Conservation (phyloP, 1,284 basidiomycete species). For the Malassezia vespertilionis region DNA sequence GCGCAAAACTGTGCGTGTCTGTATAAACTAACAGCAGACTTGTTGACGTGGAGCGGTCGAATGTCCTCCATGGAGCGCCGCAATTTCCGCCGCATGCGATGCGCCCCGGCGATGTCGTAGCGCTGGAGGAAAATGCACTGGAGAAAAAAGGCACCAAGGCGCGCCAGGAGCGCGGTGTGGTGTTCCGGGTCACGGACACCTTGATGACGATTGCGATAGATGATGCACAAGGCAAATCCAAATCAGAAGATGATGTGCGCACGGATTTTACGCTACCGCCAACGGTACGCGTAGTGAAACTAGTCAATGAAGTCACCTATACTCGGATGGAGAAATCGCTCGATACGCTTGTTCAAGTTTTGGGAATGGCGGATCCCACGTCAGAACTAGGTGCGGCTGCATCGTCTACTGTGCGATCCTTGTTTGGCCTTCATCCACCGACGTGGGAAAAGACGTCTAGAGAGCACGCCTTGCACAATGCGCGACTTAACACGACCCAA, state of each 20-base stretch:
- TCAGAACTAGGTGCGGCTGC: neutral
- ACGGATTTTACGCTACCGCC: conserved; percentile 64
- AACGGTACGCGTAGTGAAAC: conserved; percentile 69
- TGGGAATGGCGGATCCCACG: conserved; percentile 13
- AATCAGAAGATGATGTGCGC: conserved; percentile 10
- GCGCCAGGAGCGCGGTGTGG: conserved; percentile 11
- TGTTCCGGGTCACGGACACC: conserved; percentile 50
- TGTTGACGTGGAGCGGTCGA: conserved; percentile 71
- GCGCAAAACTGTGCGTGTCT: conserved; percentile 68
- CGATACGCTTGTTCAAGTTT: conserved; percentile 18
- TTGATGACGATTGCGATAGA: conserved; percentile 10
- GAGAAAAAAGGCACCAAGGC: neutral
- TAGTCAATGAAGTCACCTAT: conserved; percentile 82
- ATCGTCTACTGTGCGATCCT: conserved; percentile 46
- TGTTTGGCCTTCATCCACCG: conserved; percentile 20
- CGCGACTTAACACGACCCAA: conserved; percentile 69
- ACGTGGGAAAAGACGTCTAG: conserved; percentile 22
- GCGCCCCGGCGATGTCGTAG: conserved; percentile 70
- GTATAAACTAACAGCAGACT: conserved; percentile 45
- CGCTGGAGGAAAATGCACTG: conserved; percentile 60
- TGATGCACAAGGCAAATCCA: conserved; percentile 4
- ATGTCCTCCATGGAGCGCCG: conserved; percentile 63
- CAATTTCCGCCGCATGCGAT: conserved; percentile 74
- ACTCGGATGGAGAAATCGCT: conserved; percentile 54
- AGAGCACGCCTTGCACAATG: conserved; percentile 58